These are phyloP conservation scores for Chenopodium album DNA, from an alignment of 148 eudicot genomes.

Conservation along the genomic window DNA sequence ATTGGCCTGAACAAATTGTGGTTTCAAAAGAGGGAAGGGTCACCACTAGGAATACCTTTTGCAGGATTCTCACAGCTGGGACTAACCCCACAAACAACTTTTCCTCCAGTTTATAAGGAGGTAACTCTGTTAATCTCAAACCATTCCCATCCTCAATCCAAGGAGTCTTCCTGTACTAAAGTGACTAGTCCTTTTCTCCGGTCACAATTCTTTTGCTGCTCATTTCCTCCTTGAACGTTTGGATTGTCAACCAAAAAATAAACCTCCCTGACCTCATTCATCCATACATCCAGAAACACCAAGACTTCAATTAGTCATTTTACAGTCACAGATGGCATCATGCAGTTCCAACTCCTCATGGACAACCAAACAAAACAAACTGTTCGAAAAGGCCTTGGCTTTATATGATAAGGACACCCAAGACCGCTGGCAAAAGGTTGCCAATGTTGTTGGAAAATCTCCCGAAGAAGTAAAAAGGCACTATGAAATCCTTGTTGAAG, in stretches of 20 bases:
- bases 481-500: conserved; percentile 56
- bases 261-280: not conserved
- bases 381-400: conserved; percentile 64
- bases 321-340: conserved; percentile 44
- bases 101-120: conserved; percentile 50
- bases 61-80: conserved; percentile 49
- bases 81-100: conserved; percentile 45
- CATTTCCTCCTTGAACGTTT: conserved; percentile 7
- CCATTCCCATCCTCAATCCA: conserved; percentile 29
- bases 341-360: conserved; percentile 49
- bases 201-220: conserved; percentile 12
- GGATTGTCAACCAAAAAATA: conserved; percentile 5
- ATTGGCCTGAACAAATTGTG: conserved; percentile 31
- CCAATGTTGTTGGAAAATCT: conserved; percentile 57
- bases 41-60: conserved; percentile 27
- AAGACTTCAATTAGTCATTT: not conserved
- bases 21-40: conserved; percentile 29
- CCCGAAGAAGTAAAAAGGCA: conserved; percentile 65
- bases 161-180: conserved; percentile 18
- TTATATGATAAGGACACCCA: conserved; percentile 51
- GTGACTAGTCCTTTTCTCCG: conserved; percentile 11
- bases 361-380: conserved; percentile 63
- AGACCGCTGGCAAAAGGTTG: conserved; percentile 71
- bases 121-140: conserved; percentile 22
- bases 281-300: not conserved